Evolutionary conservation across 768 basidiomycete genomes (phyloP).

Genomic region (Boletus edulis): DNA sequence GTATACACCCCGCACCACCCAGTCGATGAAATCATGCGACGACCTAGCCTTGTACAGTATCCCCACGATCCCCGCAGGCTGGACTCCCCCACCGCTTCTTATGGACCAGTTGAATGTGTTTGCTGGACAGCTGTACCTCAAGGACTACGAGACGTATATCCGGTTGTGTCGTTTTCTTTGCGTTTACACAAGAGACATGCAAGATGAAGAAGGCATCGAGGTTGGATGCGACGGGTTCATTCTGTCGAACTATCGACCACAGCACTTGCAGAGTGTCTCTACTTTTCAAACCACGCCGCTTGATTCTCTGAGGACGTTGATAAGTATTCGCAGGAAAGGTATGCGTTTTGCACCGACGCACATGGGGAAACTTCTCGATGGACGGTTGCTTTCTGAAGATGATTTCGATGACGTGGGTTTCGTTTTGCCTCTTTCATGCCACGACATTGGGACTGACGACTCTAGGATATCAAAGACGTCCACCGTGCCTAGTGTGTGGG

Average conservation of each 20-base stretch:
- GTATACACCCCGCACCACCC: conserved; percentile 32
- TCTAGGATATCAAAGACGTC: too few species aligned
- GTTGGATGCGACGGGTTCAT: conserved; percentile 23
- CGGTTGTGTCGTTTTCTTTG: conserved; percentile 28
- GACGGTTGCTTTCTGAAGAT: conserved; percentile 17
- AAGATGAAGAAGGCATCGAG: conserved; percentile 1
- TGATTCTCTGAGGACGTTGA: conserved; percentile 17
- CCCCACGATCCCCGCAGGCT: neutral
- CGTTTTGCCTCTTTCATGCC: neutral
- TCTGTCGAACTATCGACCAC: conserved; percentile 10
- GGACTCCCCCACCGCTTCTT: neutral
- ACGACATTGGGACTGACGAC: too few species aligned
- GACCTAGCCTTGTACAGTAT: conserved; percentile 18
- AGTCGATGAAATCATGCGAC: conserved; percentile 37
- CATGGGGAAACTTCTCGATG: conserved; percentile 39
- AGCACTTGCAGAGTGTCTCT: neutral
- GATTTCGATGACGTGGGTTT: conserved; percentile 12
- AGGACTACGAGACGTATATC: conserved; percentile 26
- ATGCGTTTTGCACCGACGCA: conserved; percentile 38
- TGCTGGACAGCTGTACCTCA: conserved; percentile 33
- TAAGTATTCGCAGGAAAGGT: conserved; percentile 39
- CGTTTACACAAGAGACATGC: conserved; percentile 18
- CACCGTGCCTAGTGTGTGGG: too few species aligned
- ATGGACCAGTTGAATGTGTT: conserved; percentile 30
- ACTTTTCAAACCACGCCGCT: conserved; percentile 39